phyloP scores from a whole-genome alignment of 768 basidiomycete genomes.

The Hygrophorus russula region DNA sequence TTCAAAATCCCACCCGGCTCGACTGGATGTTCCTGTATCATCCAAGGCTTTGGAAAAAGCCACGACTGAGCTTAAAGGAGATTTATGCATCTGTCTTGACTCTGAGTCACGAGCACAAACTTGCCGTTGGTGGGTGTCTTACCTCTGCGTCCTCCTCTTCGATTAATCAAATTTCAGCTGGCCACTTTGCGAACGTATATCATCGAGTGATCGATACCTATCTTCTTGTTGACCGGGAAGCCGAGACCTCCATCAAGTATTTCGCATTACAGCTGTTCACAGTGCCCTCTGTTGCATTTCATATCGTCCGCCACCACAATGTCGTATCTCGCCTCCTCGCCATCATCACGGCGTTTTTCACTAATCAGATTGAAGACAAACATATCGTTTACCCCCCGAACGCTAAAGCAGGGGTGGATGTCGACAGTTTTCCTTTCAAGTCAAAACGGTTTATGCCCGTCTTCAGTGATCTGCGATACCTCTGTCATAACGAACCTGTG shows the following conservation, averaged over 20 bases:
- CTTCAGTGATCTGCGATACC: constrained; percentile 81
- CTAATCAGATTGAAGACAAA: constrained; percentile 74
- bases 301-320: constrained; percentile 64
- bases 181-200: constrained; percentile 79
- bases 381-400: constrained; percentile 41
- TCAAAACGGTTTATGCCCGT: constrained; percentile 95
- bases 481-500: constrained; percentile 72
- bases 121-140: constrained; percentile 57
- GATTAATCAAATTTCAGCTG: constrained; percentile 32
- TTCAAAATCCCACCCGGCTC: constrained; percentile 47
- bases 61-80: constrained; percentile 70
- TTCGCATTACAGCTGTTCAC: constrained; percentile 91
- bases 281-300: constrained; percentile 71
- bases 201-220: constrained; percentile 83
- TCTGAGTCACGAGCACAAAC: constrained; percentile 61
- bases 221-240: constrained; percentile 85
- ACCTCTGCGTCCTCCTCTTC: background rate
- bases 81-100: constrained; percentile 68
- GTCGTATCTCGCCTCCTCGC: constrained; percentile 69
- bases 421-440: constrained; percentile 82
- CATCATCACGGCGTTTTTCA: constrained; percentile 88
- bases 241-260: constrained; percentile 91
- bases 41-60: constrained; percentile 76
- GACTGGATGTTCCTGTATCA: constrained; percentile 77
- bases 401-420: constrained; percentile 37